Evolutionary conservation across 2,329 filamentous ascomycete genomes (phyloP).

Genomic region (Aspergillus quadrilineatus): DNA sequence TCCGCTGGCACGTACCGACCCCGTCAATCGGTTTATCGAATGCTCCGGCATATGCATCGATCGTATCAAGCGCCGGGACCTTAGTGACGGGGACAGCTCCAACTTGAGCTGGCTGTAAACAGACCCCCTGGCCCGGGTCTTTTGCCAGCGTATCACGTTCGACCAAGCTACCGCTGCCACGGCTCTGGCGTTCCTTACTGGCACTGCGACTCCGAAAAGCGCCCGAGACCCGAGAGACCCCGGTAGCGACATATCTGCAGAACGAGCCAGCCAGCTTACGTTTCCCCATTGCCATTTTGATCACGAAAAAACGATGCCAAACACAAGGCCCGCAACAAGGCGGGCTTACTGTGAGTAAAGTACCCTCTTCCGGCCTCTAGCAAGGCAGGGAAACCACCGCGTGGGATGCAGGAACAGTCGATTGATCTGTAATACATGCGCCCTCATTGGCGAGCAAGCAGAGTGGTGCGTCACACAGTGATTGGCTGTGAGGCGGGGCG

Average conservation of each 20-base stretch:
- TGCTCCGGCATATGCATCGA: conserved; percentile 23
- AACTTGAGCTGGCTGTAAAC: background rate
- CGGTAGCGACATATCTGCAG: conserved; percentile 18
- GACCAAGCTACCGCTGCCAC: background rate
- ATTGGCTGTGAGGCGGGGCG: conserved; percentile 2
- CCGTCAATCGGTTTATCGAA: conserved; percentile 9
- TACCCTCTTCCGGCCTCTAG: conserved; percentile 1
- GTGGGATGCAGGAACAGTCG: conserved; percentile 19
- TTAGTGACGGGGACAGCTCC: conserved; percentile 23
- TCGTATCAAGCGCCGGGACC: conserved; percentile 27
- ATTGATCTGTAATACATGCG: conserved; percentile 17
- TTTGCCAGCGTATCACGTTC: background rate
- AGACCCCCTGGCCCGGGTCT: background rate
- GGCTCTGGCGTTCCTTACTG: conserved; percentile 15
- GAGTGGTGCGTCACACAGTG: conserved; percentile 9
- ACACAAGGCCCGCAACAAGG: background rate
- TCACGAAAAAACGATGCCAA: background rate
- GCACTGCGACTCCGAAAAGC: conserved; percentile 6
- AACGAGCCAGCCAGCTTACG: conserved; percentile 13
- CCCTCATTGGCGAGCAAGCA: conserved; percentile 18
- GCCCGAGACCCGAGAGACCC: conserved; percentile 17
- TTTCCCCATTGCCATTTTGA: conserved; percentile 9
- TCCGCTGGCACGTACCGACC: conserved; percentile 11
- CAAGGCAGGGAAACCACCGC: conserved; percentile 10
- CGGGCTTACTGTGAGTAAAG: conserved; percentile 3